Evolutionary conservation across 129 eudicot species (phyloP), one percentile per base, ranked within the genome.

Genomic region (Logfia minima): DNA sequence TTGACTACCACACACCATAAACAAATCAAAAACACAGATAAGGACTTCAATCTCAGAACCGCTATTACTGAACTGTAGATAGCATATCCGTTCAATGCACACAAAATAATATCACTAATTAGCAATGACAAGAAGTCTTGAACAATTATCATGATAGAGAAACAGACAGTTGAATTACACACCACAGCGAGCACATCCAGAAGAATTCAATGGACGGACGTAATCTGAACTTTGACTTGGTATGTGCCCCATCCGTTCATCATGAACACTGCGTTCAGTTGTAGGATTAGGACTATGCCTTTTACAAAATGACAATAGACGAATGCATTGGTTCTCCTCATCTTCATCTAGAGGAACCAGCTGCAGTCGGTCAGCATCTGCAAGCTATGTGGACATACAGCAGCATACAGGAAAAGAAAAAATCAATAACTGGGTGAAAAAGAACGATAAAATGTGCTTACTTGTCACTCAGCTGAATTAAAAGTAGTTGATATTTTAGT

Each of bases 141-240:
- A 70, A 71, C 22, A 13, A 26, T 41, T 6, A 70, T 75, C 26
- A 73, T 8, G 18, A 16, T 65, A 69, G 58, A 35, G 48, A 64
- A 80, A 41, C 37, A 74, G 53, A 6, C 23, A 68, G 39, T 43
- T 59, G 28, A 41, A 73, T 31, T 72, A 74, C 85, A 81, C 83
- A 92, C 99, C 99, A 76, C 86, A 75, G 55, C 99, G 99, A 78
- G 99, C 96, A 84, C 97, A 95, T 55, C 99, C 99, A 74, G 97
- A 91, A 63, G 90, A 84, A 77, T 95, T 95, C 60, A 48, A 22
- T 1, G 92, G 88, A 32, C 93, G 98, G n/a, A 31, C 35, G 71
- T 82, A 84, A 81, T 83, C 87, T 29, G 84, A 76, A 79, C 73
- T 73, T 66, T 81, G 89, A 71, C 75, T 48, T 64, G 88, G 80